Conservation (phyloP, 495 filamentous ascomycete genomes). For the Podospora conica region DNA sequence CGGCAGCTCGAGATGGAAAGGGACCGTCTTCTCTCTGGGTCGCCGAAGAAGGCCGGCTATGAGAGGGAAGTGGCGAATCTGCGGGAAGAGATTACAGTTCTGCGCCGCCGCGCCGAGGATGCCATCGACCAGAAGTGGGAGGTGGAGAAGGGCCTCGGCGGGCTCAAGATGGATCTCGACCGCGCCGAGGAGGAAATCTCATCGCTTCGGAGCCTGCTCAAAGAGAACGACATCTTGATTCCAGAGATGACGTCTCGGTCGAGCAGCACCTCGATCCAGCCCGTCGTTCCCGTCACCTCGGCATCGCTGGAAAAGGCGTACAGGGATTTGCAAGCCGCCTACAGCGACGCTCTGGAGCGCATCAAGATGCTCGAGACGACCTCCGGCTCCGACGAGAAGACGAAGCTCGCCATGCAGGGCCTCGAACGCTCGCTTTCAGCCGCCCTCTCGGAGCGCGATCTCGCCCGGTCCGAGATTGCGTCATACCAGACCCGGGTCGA, state of each 20-base stretch:
- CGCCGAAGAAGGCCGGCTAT: slow-evolving; percentile 70
- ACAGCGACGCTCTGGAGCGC: slow-evolving; percentile 46
- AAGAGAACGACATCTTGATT: slow-evolving; percentile 79
- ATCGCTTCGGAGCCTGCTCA: slow-evolving; percentile 68
- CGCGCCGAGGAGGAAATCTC: slow-evolving; percentile 88
- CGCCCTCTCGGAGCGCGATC: slow-evolving; percentile 66
- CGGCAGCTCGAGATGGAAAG: slow-evolving; percentile 70
- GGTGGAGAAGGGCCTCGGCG: slow-evolving; percentile 86
- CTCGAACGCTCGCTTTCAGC: slow-evolving; percentile 58
- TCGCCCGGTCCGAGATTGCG: slow-evolving; percentile 54
- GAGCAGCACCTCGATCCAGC: slow-evolving; percentile 26
- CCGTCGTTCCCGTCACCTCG: slow-evolving; percentile 48
- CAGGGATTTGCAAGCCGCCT: slow-evolving; percentile 63
- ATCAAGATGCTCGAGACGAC: slow-evolving; percentile 50
- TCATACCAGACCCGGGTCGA: slow-evolving; percentile 57
- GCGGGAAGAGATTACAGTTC: slow-evolving; percentile 74
- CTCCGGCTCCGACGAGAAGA: slow-evolving; percentile 43
- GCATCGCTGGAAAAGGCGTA: slow-evolving; percentile 74
- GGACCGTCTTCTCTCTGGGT: slow-evolving; percentile 60
- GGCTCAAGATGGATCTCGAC: slow-evolving; percentile 95
- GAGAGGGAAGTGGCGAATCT: slow-evolving; percentile 72
- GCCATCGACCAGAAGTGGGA: slow-evolving; percentile 95
- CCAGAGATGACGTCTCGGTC: slow-evolving; percentile 49
- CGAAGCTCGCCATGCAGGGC: slow-evolving; percentile 51
- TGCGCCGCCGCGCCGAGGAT: slow-evolving; percentile 86